Conservation (phyloP, 2,329 filamentous ascomycete species). For the Epichloe amarillans region DNA sequence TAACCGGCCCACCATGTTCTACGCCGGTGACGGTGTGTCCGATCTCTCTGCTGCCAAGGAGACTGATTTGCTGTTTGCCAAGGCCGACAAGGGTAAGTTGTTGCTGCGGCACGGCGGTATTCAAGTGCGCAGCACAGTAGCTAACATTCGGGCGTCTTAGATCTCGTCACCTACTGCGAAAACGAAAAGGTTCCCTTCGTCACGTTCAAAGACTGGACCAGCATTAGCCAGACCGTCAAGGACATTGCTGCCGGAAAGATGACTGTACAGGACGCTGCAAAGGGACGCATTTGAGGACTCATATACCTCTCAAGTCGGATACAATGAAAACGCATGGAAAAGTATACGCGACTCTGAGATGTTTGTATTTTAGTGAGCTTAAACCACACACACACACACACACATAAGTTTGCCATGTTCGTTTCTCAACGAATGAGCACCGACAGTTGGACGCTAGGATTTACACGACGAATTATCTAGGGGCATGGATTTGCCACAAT, state of each 20-base stretch:
- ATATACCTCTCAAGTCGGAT: too few species aligned
- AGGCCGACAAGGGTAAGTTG: slow-evolving; percentile 64
- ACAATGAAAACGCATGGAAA: too few species aligned
- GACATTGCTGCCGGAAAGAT: slow-evolving; percentile 63
- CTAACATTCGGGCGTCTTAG: slow-evolving; percentile 27
- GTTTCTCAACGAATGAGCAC: background rate
- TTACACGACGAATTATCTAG: background rate
- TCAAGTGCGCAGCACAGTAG: background rate
- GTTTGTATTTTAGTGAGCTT: too few species aligned
- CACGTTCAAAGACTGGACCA: slow-evolving; percentile 71
- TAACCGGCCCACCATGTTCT: slow-evolving; percentile 72
- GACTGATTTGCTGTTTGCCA: slow-evolving; percentile 87
- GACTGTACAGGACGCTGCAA: slow-evolving; percentile 56
- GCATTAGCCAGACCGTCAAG: slow-evolving; percentile 63
- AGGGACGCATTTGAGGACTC: slow-evolving; percentile 23
- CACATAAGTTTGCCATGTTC: too few species aligned
- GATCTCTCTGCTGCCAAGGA: slow-evolving; percentile 86
- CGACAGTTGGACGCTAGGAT: background rate
- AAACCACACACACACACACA: too few species aligned
- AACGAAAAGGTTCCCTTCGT: slow-evolving; percentile 76
- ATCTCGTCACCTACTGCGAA: slow-evolving; percentile 79
- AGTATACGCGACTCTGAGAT: too few species aligned
- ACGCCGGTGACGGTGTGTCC: slow-evolving; percentile 88
- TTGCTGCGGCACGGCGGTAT: background rate
- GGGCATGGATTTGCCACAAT: background rate